Conservation (phyloP, 345 rosid genomes). For the Crucihimalaya himalaica region DNA sequence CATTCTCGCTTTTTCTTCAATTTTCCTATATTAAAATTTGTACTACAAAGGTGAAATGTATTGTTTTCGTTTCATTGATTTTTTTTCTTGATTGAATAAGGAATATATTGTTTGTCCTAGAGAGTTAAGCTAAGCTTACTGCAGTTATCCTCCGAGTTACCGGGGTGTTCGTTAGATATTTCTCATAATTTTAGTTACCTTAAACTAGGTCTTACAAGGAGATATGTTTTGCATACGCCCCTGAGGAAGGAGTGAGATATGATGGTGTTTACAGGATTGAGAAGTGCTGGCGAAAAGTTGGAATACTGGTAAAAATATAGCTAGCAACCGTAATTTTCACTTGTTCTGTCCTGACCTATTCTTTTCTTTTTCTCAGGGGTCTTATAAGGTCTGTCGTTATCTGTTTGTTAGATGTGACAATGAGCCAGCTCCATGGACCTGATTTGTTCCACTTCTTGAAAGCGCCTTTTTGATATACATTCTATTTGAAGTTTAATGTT, state of each 20-base stretch:
- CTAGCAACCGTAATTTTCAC: not conserved
- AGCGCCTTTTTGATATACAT: not conserved
- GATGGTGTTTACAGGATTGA: constrained; percentile 71
- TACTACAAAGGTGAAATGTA: too few relatives aligned
- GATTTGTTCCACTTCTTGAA: constrained; percentile 48
- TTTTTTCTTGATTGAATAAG: not conserved
- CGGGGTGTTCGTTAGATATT: not conserved
- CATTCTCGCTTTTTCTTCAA: not conserved
- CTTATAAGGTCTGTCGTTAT: constrained; percentile 56
- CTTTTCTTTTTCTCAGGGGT: constrained; percentile 39
- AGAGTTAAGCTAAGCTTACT: not conserved
- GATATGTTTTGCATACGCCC: constrained; percentile 65
- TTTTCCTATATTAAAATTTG: too few relatives aligned
- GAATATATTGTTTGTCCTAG: not conserved
- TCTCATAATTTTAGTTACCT: not conserved
- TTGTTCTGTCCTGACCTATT: not conserved
- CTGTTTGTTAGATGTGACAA: constrained; percentile 58
- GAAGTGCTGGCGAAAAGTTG: constrained; percentile 34
- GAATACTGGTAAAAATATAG: constrained; percentile 47
- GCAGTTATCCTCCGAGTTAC: not conserved
- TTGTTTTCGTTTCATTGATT: too few relatives aligned
- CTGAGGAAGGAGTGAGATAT: constrained; percentile 63
- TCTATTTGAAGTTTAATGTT: not conserved
- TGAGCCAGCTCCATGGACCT: constrained; percentile 33
- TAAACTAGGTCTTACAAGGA: constrained; percentile 56